These are phyloP conservation scores for Spizellomyces sp. DNA, from an alignment of 192 early-diverging fungal genomes.

Conservation along the genomic window DNA sequence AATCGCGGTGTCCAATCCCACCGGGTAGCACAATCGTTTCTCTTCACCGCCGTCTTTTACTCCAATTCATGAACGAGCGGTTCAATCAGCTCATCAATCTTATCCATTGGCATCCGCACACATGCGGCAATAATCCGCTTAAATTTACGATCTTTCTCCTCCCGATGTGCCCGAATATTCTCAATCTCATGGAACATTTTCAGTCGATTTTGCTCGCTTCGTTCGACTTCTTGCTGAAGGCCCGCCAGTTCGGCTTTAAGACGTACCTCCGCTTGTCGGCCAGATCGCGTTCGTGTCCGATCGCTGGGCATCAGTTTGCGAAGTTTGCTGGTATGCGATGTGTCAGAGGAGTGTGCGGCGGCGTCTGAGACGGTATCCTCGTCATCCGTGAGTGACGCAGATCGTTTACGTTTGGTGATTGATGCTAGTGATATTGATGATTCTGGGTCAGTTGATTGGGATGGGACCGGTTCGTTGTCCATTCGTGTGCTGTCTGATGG, in stretches of 20 bases:
- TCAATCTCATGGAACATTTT: constrained; percentile 1
- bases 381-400: background rate
- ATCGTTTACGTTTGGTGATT: background rate
- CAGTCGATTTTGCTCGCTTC: constrained; percentile 5
- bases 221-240: background rate
- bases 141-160: constrained; percentile 23
- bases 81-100: constrained; percentile 3
- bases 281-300: too few species aligned
- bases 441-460: background rate
- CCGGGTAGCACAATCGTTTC: too few species aligned
- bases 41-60: background rate
- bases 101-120: background rate
- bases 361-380: background rate
- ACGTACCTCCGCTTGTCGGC: too few species aligned
- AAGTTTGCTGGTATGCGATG: too few species aligned
- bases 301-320: too few species aligned
- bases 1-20: too few species aligned
- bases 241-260: constrained; percentile 9
- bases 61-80: constrained; percentile 12
- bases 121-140: constrained; percentile 21
- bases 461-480: background rate
- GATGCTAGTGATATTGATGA: too few species aligned
- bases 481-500: background rate
- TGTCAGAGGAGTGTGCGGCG: background rate
- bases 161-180: background rate